Evolutionary conservation across 345 rosid species (phyloP), one percentile per base, ranked within the genome.

Genomic region (Euphorbia peplus): DNA sequence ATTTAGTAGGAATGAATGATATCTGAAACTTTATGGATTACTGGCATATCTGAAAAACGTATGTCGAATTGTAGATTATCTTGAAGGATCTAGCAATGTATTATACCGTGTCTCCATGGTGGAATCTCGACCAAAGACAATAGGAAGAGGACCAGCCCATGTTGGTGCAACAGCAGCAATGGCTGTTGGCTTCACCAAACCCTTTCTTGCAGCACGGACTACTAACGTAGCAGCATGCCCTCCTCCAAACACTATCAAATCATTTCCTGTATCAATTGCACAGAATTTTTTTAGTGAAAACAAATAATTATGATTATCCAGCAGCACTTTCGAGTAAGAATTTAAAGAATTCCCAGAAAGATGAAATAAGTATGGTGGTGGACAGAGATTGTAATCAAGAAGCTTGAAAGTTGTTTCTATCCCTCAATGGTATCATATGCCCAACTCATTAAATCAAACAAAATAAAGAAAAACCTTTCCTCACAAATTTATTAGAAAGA

Each of bases 71-170:
- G 22, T 12, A 25, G 39, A 18, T n/a, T 6, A 26, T 14, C 42
- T 53, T 51, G 39, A 52, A 48, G 13, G 21, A 46, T 30, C 51
- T 22, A 30, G 9, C 67, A 47, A 60, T 62, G n/a, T 29, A 41
- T 25, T 26, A 32, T 82, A 93, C 97, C 98, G 87, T 41, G 86
- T 74, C 69, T 83, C 96, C 97, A 90, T 89, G 81, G 70, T 84
- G 57, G 92, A 84, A 68, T 93, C 97, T 71, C 96, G 90, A 64
- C 95, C 97, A 74, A 93, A 93, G 29, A 90, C 96, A 58, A 93
- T 86, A 39, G 93, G 98, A 26, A 93, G 89, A 53, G 96, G 97
- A 50, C 97, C 97, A 69, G 96, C 93, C 95, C 93, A 89, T 63
- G 97, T 93, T 35, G 97, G 96, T 21, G 98, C 97, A 60, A 90